Percentiles rank a stretch among this genome's conserved stretches.
phyloP scores from a whole-genome alignment of 306 rosid genomes.

The Quillaja saponaria region DNA sequence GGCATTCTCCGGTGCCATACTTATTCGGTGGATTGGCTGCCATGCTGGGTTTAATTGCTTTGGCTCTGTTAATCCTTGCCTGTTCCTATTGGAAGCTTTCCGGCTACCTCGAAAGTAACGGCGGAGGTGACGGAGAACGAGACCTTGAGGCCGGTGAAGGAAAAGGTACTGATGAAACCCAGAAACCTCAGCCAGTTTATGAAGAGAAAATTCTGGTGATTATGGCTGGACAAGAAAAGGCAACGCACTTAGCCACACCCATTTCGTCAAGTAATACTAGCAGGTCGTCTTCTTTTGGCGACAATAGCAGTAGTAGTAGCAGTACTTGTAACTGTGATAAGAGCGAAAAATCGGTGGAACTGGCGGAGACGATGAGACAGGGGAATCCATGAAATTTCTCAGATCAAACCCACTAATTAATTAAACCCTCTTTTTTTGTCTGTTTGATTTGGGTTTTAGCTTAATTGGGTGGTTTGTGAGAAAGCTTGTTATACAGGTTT shows the following conservation, averaged over 20 bases:
- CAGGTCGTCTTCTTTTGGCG: constrained; percentile 64
- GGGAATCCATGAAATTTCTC: constrained; percentile 30
- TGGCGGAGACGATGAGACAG: constrained; percentile 31
- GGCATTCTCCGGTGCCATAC: constrained; percentile 98
- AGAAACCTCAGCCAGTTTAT: constrained; percentile 46
- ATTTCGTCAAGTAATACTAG: constrained; percentile 39
- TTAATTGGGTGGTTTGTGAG: neutral
- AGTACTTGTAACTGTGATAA: constrained; percentile 48
- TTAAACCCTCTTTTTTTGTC: neutral
- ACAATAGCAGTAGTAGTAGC: constrained; percentile 33
- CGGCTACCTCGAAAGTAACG: constrained; percentile 58
- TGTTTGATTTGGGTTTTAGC: neutral
- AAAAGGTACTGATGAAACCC: constrained; percentile 32
- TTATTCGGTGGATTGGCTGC: constrained; percentile 94
- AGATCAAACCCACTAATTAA: constrained; percentile 40
- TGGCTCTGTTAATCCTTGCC: constrained; percentile 87
- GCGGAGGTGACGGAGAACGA: constrained; percentile 31
- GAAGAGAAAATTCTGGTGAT: constrained; percentile 90
- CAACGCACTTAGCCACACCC: constrained; percentile 92
- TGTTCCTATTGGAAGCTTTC: constrained; percentile 99
- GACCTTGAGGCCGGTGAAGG: constrained; percentile 68
- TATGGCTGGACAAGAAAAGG: constrained; percentile 88
- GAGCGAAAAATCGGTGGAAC: constrained; percentile 39
- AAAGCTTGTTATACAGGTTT: constrained; percentile 25
- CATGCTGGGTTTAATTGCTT: constrained; percentile 94